phyloP scores from a whole-genome alignment of 208 protist genomes.

The Trichomonas vaginalis region DNA sequence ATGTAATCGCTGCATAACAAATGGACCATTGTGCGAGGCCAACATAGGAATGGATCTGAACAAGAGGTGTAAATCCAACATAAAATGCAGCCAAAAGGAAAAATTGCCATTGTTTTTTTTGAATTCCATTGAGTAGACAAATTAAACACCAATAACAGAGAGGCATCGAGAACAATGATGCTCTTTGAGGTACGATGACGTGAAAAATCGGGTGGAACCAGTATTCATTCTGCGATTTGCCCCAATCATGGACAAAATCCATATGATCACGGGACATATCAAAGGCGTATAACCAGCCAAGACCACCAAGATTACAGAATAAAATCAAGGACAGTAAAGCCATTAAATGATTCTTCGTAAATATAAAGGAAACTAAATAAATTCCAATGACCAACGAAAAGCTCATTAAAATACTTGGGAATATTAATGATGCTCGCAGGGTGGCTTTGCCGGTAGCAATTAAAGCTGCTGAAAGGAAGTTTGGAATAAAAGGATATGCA shows the following conservation, averaged over 20 bases:
- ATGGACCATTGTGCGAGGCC: not conserved
- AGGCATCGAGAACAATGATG: not conserved
- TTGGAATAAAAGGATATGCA: not conserved
- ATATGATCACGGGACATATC: not conserved
- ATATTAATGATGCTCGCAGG: not conserved
- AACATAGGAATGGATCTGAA: not conserved
- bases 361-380: not conserved
- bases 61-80: not conserved
- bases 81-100: not conserved
- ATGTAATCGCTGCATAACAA: not conserved
- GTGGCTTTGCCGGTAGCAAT: not conserved
- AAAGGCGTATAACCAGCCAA: not conserved
- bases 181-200: not conserved
- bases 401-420: not conserved
- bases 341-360: not conserved
- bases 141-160: not conserved
- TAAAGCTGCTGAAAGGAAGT: not conserved
- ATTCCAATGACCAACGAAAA: not conserved
- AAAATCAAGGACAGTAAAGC: not conserved
- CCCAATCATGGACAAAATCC: not conserved
- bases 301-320: not conserved
- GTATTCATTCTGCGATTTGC: not conserved
- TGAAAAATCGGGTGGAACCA: constrained; percentile 1
- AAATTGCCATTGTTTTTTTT: not conserved
- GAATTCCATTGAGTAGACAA: not conserved